These are phyloP conservation scores for Aspergillus sp. DNA, from an alignment of 2,329 filamentous ascomycete genomes.

Conservation along the genomic window DNA sequence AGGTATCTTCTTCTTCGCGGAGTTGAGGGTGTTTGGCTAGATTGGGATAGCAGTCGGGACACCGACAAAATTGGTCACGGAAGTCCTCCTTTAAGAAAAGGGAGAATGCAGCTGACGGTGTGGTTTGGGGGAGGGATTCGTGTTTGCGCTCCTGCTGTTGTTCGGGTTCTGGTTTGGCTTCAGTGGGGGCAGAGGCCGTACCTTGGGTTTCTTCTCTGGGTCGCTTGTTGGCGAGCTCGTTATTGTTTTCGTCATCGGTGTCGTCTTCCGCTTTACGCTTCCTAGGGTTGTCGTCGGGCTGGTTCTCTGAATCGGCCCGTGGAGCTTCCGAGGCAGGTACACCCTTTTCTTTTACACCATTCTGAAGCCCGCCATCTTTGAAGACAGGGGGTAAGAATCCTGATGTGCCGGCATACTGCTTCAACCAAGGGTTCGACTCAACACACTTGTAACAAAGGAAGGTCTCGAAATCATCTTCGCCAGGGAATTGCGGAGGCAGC, in stretches of 20 bases:
- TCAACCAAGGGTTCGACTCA: slow-evolving; percentile 86
- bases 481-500: slow-evolving; percentile 80
- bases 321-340: neutral
- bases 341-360: neutral
- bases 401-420: slow-evolving; percentile 74
- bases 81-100: slow-evolving; percentile 81
- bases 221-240: slow-evolving; percentile 40
- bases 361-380: slow-evolving; percentile 32
- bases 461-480: slow-evolving; percentile 83
- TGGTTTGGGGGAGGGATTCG: slow-evolving; percentile 53
- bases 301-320: slow-evolving; percentile 6
- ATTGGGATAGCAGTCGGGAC: slow-evolving; percentile 72
- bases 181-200: slow-evolving; percentile 7
- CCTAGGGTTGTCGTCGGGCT: slow-evolving; percentile 42
- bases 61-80: slow-evolving; percentile 79
- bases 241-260: slow-evolving; percentile 28
- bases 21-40: slow-evolving; percentile 74
- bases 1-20: slow-evolving; percentile 89
- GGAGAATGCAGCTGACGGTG: slow-evolving; percentile 65
- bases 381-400: slow-evolving; percentile 79
- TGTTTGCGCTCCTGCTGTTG: slow-evolving; percentile 54
- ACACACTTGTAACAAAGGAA: slow-evolving; percentile 95
- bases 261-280: slow-evolving; percentile 67
- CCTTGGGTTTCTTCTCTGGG: slow-evolving; percentile 45
- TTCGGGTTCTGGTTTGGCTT: slow-evolving; percentile 10